Conservation (phyloP, 371 early-diverging fungal species). For the Haplosporangium sp. region DNA sequence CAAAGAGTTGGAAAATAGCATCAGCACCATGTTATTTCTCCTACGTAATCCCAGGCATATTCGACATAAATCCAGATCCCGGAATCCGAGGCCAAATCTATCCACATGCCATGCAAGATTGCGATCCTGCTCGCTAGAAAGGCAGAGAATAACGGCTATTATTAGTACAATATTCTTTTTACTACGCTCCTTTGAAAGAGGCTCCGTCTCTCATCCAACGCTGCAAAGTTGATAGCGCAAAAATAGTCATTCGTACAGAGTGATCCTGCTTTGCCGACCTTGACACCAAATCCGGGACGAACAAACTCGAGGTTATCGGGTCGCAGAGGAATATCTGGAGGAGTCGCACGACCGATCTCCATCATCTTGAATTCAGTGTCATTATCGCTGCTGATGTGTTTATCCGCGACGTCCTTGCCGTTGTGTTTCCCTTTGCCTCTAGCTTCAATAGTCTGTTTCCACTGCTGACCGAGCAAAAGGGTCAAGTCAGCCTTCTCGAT, state of each 20-base stretch:
- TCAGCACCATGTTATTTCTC: neutral
- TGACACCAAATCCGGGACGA: conserved; percentile 54
- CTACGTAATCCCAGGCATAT: too few relatives aligned
- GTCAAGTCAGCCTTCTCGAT: conserved; percentile 53
- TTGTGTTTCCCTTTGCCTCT: neutral
- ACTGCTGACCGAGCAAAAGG: conserved; percentile 44
- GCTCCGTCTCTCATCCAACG: too few relatives aligned
- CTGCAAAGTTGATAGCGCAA: too few relatives aligned
- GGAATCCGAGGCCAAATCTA: neutral
- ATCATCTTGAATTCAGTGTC: conserved; percentile 1
- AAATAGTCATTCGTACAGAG: conserved; percentile 15
- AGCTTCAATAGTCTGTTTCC: conserved; percentile 33
- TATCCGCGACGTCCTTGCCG: neutral
- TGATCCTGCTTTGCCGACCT: conserved; percentile 58
- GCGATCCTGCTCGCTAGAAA: conserved; percentile 57
- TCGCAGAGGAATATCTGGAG: conserved; percentile 60
- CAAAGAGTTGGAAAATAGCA: neutral
- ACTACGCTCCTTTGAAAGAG: too few relatives aligned
- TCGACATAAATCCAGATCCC: too few relatives aligned
- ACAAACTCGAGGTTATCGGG: conserved; percentile 56
- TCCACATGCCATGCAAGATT: conserved; percentile 59
- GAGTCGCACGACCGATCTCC: conserved; percentile 53
- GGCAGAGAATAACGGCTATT: neutral
- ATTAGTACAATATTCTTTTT: too few relatives aligned
- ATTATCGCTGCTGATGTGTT: neutral